Evolutionary conservation across 371 early-diverging fungal species (phyloP), one percentile per base, ranked within the genome.

Genomic region (Nematocida parisii): DNA sequence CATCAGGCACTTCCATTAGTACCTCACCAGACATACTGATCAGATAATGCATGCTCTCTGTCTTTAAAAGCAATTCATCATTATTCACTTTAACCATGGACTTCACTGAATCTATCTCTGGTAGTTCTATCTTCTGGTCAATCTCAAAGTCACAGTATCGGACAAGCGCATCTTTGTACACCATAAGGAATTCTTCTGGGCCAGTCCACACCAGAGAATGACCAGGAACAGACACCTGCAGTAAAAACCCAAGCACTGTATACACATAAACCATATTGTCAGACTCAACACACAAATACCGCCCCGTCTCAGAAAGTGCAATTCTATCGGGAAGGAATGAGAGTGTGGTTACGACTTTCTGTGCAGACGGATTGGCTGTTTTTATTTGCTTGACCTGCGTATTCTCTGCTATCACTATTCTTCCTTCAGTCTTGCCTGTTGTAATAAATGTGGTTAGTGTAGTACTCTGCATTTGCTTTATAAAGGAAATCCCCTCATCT

Each of bases 401-500:
- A 45, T 71, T 66, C 22, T 77, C 80, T 20, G 61, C 11, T 11
- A 77, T 9, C 18, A 77, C 61, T 5, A 67, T 42, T 46, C 80
- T 46, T 27, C 75, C 80, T 5, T 60, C 60, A 1, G 18, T 3
- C 46, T 71, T 66, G 24, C 46, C 45, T 33, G 7, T 44, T 11
- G 2, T 27, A 6, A 11, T 66, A 42, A 77, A 77, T 7, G n/a
- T 60, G 61, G 9, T 58, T n/a, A 81, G 58, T 39, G 60, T 15
- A 15, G 20, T n/a, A 15, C 61, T 74, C 22, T 22, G 62, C 45
- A 47, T 40, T 13, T 74, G 66, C 44, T 74, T 58, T 3, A 77
- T 66, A 60, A 85, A 75, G 45, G 82, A 24, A 20, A 86, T 62
- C 45, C 83, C 87, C 33, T 85, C 84, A 54, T 86, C 87, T 55